phyloP scores from a whole-genome alignment of 805 yeast genomes.

The Kregervanrija pseudodelftensis region DNA sequence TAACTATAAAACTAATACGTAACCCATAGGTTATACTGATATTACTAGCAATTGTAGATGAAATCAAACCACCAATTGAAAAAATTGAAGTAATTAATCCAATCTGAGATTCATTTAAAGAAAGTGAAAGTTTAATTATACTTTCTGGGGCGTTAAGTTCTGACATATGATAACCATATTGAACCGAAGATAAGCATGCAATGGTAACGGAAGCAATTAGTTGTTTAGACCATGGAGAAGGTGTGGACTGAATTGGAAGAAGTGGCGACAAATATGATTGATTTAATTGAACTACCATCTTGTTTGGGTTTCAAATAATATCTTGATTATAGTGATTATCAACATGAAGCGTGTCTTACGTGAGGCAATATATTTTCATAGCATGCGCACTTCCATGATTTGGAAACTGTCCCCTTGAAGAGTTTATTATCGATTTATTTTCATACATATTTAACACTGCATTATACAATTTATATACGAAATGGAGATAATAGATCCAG shows the following conservation, averaged over 20 bases:
- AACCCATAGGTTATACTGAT: conserved; percentile 66
- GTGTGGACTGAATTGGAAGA: not conserved
- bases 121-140: conserved; percentile 31
- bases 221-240: conserved; percentile 21
- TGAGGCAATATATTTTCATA: too few relatives aligned
- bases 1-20: conserved; percentile 41
- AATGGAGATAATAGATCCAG: conserved; percentile 13
- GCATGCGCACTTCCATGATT: too few relatives aligned
- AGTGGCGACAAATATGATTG: too few relatives aligned
- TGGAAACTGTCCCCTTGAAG: too few relatives aligned
- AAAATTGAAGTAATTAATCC: conserved; percentile 75
- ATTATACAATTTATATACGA: too few relatives aligned
- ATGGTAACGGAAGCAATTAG: conserved; percentile 43
- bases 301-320: too few relatives aligned
- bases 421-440: too few relatives aligned
- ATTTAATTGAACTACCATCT: too few relatives aligned
- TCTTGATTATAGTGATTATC: too few relatives aligned
- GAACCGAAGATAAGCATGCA: conserved; percentile 72
- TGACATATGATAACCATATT: conserved; percentile 92
- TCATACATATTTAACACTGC: too few relatives aligned
- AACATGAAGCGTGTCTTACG: too few relatives aligned
- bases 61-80: conserved; percentile 76
- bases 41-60: conserved; percentile 63
- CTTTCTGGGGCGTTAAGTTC: conserved; percentile 88
- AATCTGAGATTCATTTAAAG: conserved; percentile 37